Base-by-base conservation (phyloP, 2,329 filamentous ascomycete genomes). In the Epichloe amarillans region DNA sequence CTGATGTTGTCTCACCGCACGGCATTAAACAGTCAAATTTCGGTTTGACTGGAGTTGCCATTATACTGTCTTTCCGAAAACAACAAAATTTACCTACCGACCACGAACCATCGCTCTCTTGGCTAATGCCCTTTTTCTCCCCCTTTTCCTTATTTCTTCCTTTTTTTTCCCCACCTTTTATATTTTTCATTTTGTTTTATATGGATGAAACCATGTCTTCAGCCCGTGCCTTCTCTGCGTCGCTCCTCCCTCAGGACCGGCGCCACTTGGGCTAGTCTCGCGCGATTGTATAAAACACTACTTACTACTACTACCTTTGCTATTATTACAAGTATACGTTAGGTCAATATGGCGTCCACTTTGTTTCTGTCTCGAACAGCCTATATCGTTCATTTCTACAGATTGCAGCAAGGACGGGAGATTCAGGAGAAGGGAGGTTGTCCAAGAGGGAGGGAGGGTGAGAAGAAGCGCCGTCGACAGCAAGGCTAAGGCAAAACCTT, bases 311-410 rank as follows among this genome's bases (percentile, higher is more conserved):
- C 17, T 41, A 43, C 23, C 26, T 17, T 33, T 44, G 37, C 17
- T 40, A 50, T 47, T 19, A 42, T 12, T 30, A 23, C 26, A 30
- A 42, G 44, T 47, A 47, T 50, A 30, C 44, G n/a, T 37, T 47
- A 26, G 30, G 43, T 30, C 17, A 42, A 35, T 38, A 42, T 47
- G 49, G 14, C 8, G 30, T 42, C 19, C 4, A 33, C 4, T 50
- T 42, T 23, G n/a, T 36, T 40, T 46, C 8, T 40, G 26, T 33
- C 6, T 37, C 37, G 49, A 19, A 42, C 49, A 50, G 43, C 49
- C 7, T 45, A 44, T 33, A 11, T 26, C 46, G 14, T 41, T 40
- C 14, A 36, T 35, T 10, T 19, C 7, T 40, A 35, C 49, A 50
- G 42, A 50, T 47, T 50, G 49, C 38, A 40, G 36, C 14, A 21